Base-by-base conservation (phyloP, 2,329 filamentous ascomycete genomes). In the Fusarium foetens region DNA sequence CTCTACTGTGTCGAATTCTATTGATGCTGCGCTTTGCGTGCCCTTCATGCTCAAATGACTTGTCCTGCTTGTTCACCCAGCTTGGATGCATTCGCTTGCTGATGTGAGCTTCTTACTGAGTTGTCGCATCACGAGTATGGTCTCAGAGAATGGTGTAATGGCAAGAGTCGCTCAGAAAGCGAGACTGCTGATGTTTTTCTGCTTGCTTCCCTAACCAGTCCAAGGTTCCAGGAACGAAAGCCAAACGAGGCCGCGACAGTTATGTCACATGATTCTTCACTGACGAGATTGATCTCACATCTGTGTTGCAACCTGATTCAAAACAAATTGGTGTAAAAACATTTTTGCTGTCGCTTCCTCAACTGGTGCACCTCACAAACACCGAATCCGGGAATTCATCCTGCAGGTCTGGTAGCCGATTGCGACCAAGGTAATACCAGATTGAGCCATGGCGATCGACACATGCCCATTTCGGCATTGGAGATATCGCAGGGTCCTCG, bases 351-450 rank as follows among this genome's bases (percentile, higher is more conserved):
- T 27, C 3, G 2, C 12, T 14, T 14, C 1, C 8, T 45, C 17
- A 27, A 9, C 7, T 9, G 8, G 8, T 17, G 14, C 33, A 9
- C 2, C 14, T 35, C 14, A 9, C 38, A 14, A 6, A 3, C 12
- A 27, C 12, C 21, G 19, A 16, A 11, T 5, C 9, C 6, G 2
- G 6, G 13, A 29, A 21, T n/a, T 4, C 3, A 7, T 29, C 5
- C 4, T 8, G 25, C 5, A 8, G 12, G 25, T 6, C 27, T 9
- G 5, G 3, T 9, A n/a, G 11, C 8, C 8, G 2, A 19, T 33
- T 33, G 6, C 2, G 0, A 3, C 16, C 21, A 1, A 1, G 5
- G 4, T 6, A 2, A 3, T 13, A 5, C 11, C 46, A 33, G 11
- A 19, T 14, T 33, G n/a, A 17, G 35, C 35, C 14, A 17, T 17